These are phyloP conservation scores for Acacia crassicarpa DNA, from an alignment of 306 rosid genomes.

Conservation along the genomic window DNA sequence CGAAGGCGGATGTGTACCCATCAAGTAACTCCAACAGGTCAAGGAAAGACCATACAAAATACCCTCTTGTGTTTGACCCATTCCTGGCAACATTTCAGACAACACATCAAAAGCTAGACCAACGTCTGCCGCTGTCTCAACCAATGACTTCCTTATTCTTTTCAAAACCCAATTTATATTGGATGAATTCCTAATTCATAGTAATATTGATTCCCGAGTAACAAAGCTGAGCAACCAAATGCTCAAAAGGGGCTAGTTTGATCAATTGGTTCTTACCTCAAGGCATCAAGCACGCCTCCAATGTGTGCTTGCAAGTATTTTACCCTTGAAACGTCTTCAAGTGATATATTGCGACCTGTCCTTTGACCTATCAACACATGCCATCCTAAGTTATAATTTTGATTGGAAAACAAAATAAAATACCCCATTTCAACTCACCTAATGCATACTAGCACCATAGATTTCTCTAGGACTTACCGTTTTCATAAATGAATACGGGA, in stretches of 20 bases:
- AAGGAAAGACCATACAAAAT: constrained; percentile 33
- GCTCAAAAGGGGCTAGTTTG: background rate
- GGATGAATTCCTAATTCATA: background rate
- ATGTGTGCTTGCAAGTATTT: constrained; percentile 45
- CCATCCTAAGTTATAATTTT: background rate
- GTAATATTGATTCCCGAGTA: background rate
- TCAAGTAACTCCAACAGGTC: constrained; percentile 28
- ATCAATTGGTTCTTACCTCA: constrained; percentile 33
- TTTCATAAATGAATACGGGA: constrained; percentile 59
- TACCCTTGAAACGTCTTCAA: constrained; percentile 48
- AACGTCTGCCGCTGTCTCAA: background rate
- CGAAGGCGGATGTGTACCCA: constrained; percentile 18
- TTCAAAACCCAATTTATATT: background rate
- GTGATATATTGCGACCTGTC: constrained; percentile 37
- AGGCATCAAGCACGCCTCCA: constrained; percentile 45
- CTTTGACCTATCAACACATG: constrained; percentile 43
- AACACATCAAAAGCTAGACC: background rate
- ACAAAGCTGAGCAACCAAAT: background rate
- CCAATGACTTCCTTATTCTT: no score
- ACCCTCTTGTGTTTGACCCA: constrained; percentile 33
- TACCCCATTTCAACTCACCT: background rate
- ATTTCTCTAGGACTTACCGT: constrained; percentile 39
- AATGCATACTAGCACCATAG: background rate
- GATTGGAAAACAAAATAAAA: background rate
- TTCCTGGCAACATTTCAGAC: background rate